Evolutionary conservation across 805 yeast genomes (phyloP).

Genomic region (Cyberlindnera saturnus): DNA sequence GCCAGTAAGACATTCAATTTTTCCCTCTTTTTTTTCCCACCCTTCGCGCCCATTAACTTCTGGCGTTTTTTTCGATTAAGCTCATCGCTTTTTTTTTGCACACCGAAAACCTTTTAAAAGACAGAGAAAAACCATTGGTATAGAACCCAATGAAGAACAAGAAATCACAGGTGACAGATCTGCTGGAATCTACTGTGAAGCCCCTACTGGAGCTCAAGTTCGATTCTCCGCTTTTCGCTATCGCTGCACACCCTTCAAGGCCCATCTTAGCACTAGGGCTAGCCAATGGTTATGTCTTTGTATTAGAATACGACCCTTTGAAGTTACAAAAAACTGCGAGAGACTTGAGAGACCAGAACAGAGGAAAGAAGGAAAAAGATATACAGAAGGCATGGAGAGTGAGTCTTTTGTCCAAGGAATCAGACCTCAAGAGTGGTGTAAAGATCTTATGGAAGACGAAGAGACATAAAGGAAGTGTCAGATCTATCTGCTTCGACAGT

Average conservation of each 20-base stretch:
- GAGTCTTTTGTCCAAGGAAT: slow-evolving; percentile 21
- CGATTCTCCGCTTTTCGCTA: slow-evolving; percentile 65
- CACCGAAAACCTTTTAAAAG: neutral
- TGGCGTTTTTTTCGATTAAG: neutral
- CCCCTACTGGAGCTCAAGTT: slow-evolving; percentile 33
- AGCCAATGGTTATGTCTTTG: slow-evolving; percentile 73
- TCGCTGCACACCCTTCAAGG: slow-evolving; percentile 71
- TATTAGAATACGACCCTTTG: slow-evolving; percentile 52
- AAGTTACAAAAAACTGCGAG: slow-evolving; percentile 31
- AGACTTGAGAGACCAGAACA: slow-evolving; percentile 22
- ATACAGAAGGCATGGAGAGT: slow-evolving; percentile 43
- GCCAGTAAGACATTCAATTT: no score
- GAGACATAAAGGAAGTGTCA: slow-evolving; percentile 84
- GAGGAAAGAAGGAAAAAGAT: slow-evolving; percentile 18
- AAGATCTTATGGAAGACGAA: slow-evolving; percentile 70
- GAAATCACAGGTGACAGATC: slow-evolving; percentile 10
- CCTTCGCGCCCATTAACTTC: neutral
- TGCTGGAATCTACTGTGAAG: slow-evolving; percentile 15
- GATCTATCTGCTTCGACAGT: slow-evolving; percentile 59
- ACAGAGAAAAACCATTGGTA: slow-evolving; percentile 1
- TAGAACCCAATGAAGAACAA: slow-evolving; percentile 13
- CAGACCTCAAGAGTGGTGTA: slow-evolving; percentile 19
- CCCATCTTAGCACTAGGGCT: slow-evolving; percentile 64
- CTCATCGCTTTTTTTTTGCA: neutral
- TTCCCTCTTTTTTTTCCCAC: no score